These are phyloP conservation scores for Sporodiniella umbellata DNA, from an alignment of 371 early-diverging fungal species.

Conservation along the genomic window DNA sequence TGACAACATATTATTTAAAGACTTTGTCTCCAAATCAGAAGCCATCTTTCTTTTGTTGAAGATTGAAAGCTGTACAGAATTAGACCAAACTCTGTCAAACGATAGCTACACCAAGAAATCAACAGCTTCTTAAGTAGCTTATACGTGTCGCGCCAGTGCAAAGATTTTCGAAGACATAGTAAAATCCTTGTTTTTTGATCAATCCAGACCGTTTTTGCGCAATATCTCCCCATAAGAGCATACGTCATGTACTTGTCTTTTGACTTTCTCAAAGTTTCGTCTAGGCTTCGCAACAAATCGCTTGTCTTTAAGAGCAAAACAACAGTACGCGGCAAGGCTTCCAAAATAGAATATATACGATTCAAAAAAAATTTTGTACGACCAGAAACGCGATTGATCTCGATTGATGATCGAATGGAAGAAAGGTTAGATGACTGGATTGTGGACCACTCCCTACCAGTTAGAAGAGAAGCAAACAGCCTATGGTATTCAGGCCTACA, in stretches of 20 bases:
- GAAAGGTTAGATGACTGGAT: slow-evolving; percentile 40
- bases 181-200: slow-evolving; percentile 28
- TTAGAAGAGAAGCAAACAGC: slow-evolving; percentile 82
- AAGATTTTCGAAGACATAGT: slow-evolving; percentile 25
- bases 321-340: slow-evolving; percentile 75
- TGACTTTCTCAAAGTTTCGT: slow-evolving; percentile 35
- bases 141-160: slow-evolving; percentile 18
- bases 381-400: slow-evolving; percentile 39
- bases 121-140: slow-evolving; percentile 24
- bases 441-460: slow-evolving; percentile 81
- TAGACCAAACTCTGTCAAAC: slow-evolving; percentile 23
- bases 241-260: slow-evolving; percentile 43
- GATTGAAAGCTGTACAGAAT: slow-evolving; percentile 31
- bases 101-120: slow-evolving; percentile 43
- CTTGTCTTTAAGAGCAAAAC: slow-evolving; percentile 87
- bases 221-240: slow-evolving; percentile 54
- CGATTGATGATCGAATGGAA: slow-evolving; percentile 43
- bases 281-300: slow-evolving; percentile 73
- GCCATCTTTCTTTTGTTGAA: slow-evolving; percentile 7
- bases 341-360: slow-evolving; percentile 76
- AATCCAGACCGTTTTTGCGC: slow-evolving; percentile 49
- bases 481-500: slow-evolving; percentile 67
- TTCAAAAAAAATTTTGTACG: slow-evolving; percentile 50
- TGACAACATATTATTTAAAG: too few relatives aligned
- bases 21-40: slow-evolving; percentile 7